Conservation (phyloP, 768 basidiomycete species). For the Artomyces pyxidatus region DNA sequence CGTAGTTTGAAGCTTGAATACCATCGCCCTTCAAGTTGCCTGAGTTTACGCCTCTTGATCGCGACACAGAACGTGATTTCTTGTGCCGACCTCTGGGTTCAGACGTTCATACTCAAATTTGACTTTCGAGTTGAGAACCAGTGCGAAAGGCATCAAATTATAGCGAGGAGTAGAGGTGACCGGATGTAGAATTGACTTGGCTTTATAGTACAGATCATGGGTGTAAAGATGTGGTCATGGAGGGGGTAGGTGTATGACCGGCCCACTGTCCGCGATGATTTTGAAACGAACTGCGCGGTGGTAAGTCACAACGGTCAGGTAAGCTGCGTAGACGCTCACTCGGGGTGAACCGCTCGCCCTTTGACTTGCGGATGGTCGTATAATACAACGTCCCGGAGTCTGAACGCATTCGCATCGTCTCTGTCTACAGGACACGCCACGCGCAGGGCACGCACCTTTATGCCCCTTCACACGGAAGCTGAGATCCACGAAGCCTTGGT, state of each 20-base stretch:
- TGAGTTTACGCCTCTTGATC: not conserved
- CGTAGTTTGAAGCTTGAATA: too few species aligned
- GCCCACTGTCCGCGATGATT: slow-evolving; percentile 9
- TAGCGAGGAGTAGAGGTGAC: too few species aligned
- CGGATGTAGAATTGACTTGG: too few species aligned
- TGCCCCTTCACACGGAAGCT: slow-evolving; percentile 71
- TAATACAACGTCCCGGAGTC: slow-evolving; percentile 76
- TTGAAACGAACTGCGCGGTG: slow-evolving; percentile 6
- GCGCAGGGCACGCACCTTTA: slow-evolving; percentile 37
- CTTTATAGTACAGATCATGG: too few species aligned
- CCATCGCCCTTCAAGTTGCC: too few species aligned
- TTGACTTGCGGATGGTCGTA: slow-evolving; percentile 72
- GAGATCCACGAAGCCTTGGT: slow-evolving; percentile 71
- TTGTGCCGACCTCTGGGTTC: too few species aligned
- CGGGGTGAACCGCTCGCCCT: slow-evolving; percentile 61
- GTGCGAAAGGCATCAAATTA: too few species aligned
- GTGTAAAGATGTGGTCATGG: too few species aligned
- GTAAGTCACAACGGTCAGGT: not conserved
- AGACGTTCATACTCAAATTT: too few species aligned
- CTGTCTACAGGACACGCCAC: too few species aligned
- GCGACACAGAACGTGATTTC: not conserved
- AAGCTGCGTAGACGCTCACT: slow-evolving; percentile 29
- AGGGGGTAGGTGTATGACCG: not conserved
- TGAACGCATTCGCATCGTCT: too few species aligned
- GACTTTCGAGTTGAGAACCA: too few species aligned